Conservation (phyloP, 192 early-diverging fungal species). For the Coemansia sp. region DNA sequence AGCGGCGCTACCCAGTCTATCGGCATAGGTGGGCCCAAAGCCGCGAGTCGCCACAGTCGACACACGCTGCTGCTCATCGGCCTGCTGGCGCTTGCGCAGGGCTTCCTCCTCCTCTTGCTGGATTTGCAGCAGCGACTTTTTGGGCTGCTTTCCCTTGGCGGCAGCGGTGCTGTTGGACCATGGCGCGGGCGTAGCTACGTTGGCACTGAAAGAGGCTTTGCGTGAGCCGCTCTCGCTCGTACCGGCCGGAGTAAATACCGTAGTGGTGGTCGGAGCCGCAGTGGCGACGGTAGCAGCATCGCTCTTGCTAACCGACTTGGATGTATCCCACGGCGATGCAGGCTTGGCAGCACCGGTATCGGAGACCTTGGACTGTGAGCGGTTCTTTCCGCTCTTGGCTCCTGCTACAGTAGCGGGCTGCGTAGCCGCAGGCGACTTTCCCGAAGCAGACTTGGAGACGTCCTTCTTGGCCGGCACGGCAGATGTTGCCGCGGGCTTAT, state of each 20-base stretch:
- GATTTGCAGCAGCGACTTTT: constrained; percentile 52
- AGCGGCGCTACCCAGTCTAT: constrained; percentile 16
- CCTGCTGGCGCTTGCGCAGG: constrained; percentile 26
- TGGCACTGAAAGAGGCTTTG: background rate
- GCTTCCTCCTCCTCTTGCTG: constrained; percentile 53
- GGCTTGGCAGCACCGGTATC: background rate
- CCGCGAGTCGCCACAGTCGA: constrained; percentile 2
- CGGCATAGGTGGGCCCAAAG: constrained; percentile 40
- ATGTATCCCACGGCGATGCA: background rate
- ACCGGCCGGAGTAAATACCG: background rate
- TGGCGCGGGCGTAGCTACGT: constrained; percentile 25
- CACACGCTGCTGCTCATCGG: constrained; percentile 23
- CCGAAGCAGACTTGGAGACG: background rate
- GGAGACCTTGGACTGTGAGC: constrained; percentile 1
- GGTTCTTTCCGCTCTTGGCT: background rate
- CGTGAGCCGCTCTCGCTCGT: background rate
- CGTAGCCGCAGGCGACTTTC: background rate
- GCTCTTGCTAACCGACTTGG: background rate
- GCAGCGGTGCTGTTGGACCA: constrained; percentile 28
- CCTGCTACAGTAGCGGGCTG: background rate
- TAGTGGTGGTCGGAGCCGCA: background rate
- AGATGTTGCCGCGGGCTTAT: background rate
- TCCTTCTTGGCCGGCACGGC: background rate
- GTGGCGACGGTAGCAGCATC: background rate
- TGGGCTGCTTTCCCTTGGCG: constrained; percentile 34